Percentiles rank a stretch among this genome's conserved stretches.
phyloP scores from a whole-genome alignment of 352 stramenopile species.

The Phytophthora colocasiae region DNA sequence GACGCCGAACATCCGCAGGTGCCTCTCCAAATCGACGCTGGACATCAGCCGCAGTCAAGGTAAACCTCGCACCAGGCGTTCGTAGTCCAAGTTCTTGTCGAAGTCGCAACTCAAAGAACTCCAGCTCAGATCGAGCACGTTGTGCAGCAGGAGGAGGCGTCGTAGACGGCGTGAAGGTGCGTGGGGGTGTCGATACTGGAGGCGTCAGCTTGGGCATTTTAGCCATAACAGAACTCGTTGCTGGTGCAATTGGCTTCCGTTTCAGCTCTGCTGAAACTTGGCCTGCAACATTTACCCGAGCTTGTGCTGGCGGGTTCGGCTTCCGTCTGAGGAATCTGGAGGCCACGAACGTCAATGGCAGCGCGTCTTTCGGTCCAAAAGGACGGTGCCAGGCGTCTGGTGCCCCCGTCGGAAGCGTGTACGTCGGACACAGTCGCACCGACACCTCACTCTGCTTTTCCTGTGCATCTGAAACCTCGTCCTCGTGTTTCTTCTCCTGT shows the following conservation, averaged over 20 bases:
- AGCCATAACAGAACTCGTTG: constrained; percentile 1
- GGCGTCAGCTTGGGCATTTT: constrained; percentile 22
- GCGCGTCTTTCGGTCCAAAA: constrained; percentile 48
- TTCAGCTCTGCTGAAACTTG: constrained; percentile 19
- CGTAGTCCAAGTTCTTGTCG: constrained; percentile 12
- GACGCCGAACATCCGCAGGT: constrained; percentile 33
- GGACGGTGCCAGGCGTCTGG: constrained; percentile 49
- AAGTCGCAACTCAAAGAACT: constrained; percentile 53
- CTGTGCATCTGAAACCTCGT: not conserved
- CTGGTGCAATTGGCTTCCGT: constrained; percentile 21
- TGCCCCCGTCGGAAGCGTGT: constrained; percentile 46
- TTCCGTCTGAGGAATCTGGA: constrained; percentile 67
- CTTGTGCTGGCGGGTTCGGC: constrained; percentile 7
- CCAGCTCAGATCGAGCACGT: constrained; percentile 39
- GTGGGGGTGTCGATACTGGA: not conserved
- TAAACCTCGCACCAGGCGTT: constrained; percentile 6
- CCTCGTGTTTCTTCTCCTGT: constrained; percentile 16
- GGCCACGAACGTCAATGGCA: constrained; percentile 64
- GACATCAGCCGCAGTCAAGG: constrained; percentile 34
- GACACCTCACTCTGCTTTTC: constrained; percentile 7
- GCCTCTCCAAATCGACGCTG: constrained; percentile 38
- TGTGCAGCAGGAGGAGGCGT: constrained; percentile 47
- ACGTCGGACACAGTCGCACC: constrained; percentile 51
- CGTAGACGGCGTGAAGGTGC: constrained; percentile 45
- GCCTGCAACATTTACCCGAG: constrained; percentile 1